phyloP scores from a whole-genome alignment of 306 rosid genomes.

The Gleditsia sinensis region DNA sequence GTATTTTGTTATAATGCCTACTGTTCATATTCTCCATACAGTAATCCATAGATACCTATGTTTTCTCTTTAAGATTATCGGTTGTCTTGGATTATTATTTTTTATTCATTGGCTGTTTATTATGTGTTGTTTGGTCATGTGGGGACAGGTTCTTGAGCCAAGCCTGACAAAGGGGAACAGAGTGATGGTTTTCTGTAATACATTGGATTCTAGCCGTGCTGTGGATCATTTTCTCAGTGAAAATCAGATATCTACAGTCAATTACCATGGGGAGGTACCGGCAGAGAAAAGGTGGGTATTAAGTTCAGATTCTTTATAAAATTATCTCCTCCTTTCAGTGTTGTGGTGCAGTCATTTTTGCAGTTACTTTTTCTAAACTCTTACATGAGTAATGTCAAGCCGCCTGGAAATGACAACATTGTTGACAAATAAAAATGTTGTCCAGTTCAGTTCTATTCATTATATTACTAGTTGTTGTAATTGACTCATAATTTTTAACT shows the following conservation, averaged over 20 bases:
- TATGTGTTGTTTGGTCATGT: conserved; percentile 33
- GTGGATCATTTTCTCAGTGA: conserved; percentile 95
- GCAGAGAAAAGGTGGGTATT: conserved; percentile 76
- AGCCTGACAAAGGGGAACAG: conserved; percentile 88
- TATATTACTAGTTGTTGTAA: not conserved
- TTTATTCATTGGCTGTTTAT: conserved; percentile 26
- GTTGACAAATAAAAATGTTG: not conserved
- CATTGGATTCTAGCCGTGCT: conserved; percentile 93
- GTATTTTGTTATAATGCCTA: not conserved
- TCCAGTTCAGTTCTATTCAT: not conserved
- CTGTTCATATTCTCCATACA: conserved; percentile 12
- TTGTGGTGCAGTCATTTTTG: not conserved
- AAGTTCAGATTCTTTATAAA: not conserved
- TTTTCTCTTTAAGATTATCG: not conserved
- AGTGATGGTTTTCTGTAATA: conserved; percentile 98
- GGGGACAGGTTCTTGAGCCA: conserved; percentile 88
- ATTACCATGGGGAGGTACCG: conserved; percentile 98
- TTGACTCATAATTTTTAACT: not conserved
- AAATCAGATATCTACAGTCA: conserved; percentile 76
- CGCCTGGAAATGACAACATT: not conserved
- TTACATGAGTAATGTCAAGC: conserved; percentile 23
- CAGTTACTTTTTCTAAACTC: not conserved
- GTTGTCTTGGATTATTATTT: conserved; percentile 24
- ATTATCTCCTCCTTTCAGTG: not conserved
- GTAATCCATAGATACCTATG: not conserved